Evolutionary conservation across 257 asterid species (phyloP).

Genomic region (Solanum appendiculatum): DNA sequence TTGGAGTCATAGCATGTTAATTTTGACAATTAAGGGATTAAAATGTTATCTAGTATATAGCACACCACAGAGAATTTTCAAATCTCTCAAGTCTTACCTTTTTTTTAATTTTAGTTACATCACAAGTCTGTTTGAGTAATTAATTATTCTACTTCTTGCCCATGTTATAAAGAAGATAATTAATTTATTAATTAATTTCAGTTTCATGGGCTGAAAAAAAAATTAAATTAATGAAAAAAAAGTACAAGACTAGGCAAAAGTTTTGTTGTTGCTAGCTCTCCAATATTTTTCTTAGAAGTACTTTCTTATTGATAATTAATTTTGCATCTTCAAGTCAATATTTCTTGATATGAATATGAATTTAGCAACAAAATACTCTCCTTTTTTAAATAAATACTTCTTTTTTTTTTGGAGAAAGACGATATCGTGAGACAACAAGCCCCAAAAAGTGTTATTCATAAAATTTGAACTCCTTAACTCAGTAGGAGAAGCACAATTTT

Average conservation of each 20-base stretch:
- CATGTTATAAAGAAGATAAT: not conserved
- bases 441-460: not conserved
- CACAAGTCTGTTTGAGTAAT: not conserved
- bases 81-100: not conserved
- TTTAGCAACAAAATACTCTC: too few relatives aligned
- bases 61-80: not conserved
- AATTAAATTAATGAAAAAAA: not conserved
- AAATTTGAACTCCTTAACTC: not conserved
- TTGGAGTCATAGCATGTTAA: not conserved
- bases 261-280: not conserved
- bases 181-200: not conserved
- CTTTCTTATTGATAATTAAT: not conserved
- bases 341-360: not conserved
- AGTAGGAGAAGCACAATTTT: not conserved
- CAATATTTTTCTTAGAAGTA: not conserved
- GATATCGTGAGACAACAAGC: not conserved
- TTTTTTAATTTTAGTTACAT: not conserved
- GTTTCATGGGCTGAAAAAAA: not conserved
- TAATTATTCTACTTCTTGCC: not conserved
- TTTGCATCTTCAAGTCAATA: not conserved
- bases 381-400: not conserved
- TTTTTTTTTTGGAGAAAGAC: not conserved
- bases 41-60: not conserved
- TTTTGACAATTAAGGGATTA: not conserved
- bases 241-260: not conserved